Percentiles rank a stretch among this genome's conserved stretches.
Conservation (phyloP, 768 basidiomycete species). For the Mycena rosella region DNA sequence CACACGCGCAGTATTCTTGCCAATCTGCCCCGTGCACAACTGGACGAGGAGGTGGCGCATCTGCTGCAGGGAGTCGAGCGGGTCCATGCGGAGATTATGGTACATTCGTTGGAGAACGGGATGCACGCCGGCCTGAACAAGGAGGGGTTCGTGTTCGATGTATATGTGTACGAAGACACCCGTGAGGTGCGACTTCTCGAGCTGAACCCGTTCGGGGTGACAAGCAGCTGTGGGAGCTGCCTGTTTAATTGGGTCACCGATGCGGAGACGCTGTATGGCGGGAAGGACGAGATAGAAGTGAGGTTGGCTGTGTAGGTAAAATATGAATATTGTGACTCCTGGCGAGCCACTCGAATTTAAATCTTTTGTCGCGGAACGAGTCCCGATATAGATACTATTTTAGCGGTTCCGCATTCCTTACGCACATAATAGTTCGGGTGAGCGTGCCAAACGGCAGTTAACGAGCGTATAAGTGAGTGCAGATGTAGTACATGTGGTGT, state of each 20-base stretch:
- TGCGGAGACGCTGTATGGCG: slow-evolving; percentile 27
- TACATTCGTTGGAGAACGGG: slow-evolving; percentile 11
- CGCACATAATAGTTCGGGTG: neutral
- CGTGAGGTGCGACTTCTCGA: slow-evolving; percentile 24
- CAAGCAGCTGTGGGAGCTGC: slow-evolving; percentile 20
- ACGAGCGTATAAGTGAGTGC: slow-evolving; percentile 31
- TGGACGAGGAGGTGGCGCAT: slow-evolving; percentile 7
- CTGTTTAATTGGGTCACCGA: slow-evolving; percentile 29
- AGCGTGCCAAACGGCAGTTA: slow-evolving; percentile 30
- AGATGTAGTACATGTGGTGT: too few species aligned
- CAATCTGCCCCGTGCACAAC: slow-evolving; percentile 6
- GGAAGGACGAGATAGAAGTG: slow-evolving; percentile 23
- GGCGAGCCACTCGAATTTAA: too few species aligned
- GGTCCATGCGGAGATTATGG: slow-evolving; percentile 20
- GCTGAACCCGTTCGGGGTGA: slow-evolving; percentile 26
- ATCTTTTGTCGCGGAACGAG: too few species aligned
- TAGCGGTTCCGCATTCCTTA: too few species aligned
- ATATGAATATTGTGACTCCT: too few species aligned
- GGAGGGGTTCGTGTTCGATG: slow-evolving; percentile 27
- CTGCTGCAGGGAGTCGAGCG: slow-evolving; percentile 20
- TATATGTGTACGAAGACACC: slow-evolving; percentile 14
- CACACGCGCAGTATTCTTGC: slow-evolving; percentile 25
- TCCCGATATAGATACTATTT: too few species aligned
- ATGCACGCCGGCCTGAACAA: slow-evolving; percentile 1
- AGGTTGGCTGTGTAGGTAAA: slow-evolving; percentile 17